phyloP scores from a whole-genome alignment of 208 protist species.

The Herpetomonas samuelpessoai region DNA sequence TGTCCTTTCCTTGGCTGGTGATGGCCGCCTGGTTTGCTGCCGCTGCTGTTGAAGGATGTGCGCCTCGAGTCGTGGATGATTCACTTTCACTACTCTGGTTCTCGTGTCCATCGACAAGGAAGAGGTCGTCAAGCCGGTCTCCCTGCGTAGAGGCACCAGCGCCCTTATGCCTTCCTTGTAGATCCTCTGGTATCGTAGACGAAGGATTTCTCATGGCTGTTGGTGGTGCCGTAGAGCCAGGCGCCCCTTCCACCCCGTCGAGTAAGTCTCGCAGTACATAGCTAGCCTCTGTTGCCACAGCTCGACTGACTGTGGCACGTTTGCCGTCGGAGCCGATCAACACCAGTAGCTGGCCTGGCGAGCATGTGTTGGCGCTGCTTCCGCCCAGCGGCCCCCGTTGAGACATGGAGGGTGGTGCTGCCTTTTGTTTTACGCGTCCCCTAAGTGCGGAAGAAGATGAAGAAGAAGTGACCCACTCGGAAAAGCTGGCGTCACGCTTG shows the following conservation, averaged over 20 bases:
- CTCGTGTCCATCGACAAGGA: not conserved
- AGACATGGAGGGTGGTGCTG: too few relatives aligned
- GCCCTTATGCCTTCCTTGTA: too few relatives aligned
- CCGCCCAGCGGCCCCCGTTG: too few relatives aligned
- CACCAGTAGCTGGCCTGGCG: slow-evolving; percentile 44
- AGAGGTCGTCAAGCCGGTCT: not conserved
- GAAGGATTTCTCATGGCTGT: too few relatives aligned
- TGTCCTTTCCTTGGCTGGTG: not conserved
- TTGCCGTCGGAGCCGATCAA: slow-evolving; percentile 68
- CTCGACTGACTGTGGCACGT: slow-evolving; percentile 46
- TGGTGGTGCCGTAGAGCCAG: not conserved
- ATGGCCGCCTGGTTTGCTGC: not conserved
- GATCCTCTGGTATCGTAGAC: too few relatives aligned
- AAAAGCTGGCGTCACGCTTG: too few relatives aligned
- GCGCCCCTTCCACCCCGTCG: slow-evolving; percentile 43
- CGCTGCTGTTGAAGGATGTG: not conserved
- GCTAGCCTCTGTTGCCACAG: slow-evolving; percentile 73
- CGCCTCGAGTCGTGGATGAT: not conserved
- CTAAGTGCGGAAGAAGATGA: too few relatives aligned
- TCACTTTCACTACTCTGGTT: not conserved
- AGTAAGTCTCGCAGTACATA: slow-evolving; percentile 75
- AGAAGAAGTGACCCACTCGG: too few relatives aligned
- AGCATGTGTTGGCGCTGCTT: not conserved
- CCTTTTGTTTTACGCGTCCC: too few relatives aligned
- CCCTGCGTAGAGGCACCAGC: too few relatives aligned